Conservation (phyloP, 345 rosid genomes). For the Mercurialis annua region DNA sequence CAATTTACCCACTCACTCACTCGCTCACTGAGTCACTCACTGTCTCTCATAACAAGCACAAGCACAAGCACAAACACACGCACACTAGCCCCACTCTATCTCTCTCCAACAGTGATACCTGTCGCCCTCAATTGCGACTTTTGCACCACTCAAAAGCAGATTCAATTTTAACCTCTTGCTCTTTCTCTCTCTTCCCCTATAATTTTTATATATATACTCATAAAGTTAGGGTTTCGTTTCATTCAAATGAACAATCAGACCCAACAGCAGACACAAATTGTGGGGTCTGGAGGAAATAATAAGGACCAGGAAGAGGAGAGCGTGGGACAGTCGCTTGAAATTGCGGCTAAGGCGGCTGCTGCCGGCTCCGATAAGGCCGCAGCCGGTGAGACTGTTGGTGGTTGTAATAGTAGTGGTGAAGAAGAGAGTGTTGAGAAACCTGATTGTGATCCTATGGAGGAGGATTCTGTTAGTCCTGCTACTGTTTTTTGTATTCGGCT, state of each 20-base stretch:
- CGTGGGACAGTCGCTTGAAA: constrained; percentile 29
- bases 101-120: constrained; percentile 52
- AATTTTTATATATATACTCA: constrained; percentile 27
- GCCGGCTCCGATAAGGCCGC: constrained; percentile 30
- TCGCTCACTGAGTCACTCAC: background rate
- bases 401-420: constrained; percentile 29
- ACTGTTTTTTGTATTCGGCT: constrained; percentile 85
- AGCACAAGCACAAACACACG: too few relatives aligned
- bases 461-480: constrained; percentile 70
- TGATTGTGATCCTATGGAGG: constrained; percentile 71
- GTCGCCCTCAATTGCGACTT: constrained; percentile 96
- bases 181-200: constrained; percentile 25
- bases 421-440: constrained; percentile 33
- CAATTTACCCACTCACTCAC: constrained; percentile 15
- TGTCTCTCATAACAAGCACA: too few relatives aligned
- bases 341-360: constrained; percentile 22
- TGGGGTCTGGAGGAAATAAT: constrained; percentile 16
- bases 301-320: constrained; percentile 35
- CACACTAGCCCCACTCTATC: constrained; percentile 52
- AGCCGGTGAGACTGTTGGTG: constrained; percentile 2
- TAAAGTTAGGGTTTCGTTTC: constrained; percentile 41
- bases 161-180: constrained; percentile 7
- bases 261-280: constrained; percentile 23
- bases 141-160: constrained; percentile 42
- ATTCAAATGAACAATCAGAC: constrained; percentile 45